Percentiles rank a stretch among this genome's conserved stretches.
Evolutionary conservation across 192 early-diverging fungal genomes (phyloP).

Genomic region (Mortierella hygrophila): DNA sequence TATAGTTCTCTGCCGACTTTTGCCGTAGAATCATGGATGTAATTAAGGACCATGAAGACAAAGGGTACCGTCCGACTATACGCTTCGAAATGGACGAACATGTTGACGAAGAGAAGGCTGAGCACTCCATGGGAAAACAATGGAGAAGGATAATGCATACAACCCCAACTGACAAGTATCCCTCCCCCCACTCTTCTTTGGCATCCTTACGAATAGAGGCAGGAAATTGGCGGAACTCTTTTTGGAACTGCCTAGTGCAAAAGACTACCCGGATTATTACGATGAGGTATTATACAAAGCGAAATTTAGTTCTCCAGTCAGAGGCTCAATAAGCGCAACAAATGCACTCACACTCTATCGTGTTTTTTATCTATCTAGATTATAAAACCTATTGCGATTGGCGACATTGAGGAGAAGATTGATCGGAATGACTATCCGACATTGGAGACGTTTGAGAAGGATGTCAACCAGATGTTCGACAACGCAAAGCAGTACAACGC

Average conservation of each 20-base stretch:
- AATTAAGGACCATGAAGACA: conserved; percentile 23
- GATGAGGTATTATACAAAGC: conserved; percentile 80
- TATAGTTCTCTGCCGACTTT: conserved; percentile 23
- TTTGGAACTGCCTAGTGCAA: conserved; percentile 74
- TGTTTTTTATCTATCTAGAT: not conserved
- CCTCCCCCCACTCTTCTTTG: not conserved
- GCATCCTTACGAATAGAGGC: conserved; percentile 35
- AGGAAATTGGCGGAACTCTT: conserved; percentile 78
- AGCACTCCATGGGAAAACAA: not conserved
- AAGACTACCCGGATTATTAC: conserved; percentile 92
- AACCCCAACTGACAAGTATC: not conserved
- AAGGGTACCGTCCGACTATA: not conserved
- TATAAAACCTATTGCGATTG: conserved; percentile 29
- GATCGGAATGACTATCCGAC: conserved; percentile 72
- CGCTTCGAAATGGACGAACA: too few relatives aligned
- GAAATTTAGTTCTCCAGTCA: conserved; percentile 52
- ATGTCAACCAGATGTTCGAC: conserved; percentile 87
- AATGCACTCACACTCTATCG: not conserved
- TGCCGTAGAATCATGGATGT: conserved; percentile 12
- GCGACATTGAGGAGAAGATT: conserved; percentile 66
- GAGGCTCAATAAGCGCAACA: not conserved
- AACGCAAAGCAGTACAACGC: conserved; percentile 94
- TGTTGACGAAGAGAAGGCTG: not conserved
- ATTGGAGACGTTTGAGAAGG: conserved; percentile 74
- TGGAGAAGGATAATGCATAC: not conserved